phyloP scores from a whole-genome alignment of 2,329 filamentous ascomycete species.

The Esteya vermicola region DNA sequence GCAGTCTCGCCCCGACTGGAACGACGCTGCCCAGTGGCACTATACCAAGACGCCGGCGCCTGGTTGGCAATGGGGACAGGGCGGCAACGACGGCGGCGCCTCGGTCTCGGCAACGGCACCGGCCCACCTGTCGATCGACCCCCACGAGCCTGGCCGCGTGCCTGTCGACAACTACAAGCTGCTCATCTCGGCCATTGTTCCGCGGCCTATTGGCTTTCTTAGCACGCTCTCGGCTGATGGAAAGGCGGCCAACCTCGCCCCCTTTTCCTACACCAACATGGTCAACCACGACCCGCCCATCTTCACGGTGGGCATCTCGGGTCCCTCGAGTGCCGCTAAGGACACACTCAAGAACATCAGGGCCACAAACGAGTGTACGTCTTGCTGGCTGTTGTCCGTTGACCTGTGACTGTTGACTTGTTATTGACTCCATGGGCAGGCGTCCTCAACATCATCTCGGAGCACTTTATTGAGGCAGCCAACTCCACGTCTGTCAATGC shows the following conservation, averaged over 20 bases:
- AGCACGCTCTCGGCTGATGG: constrained; percentile 43
- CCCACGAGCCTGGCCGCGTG: constrained; percentile 55
- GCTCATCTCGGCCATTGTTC: constrained; percentile 69
- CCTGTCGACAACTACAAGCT: constrained; percentile 77
- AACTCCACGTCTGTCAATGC: constrained; percentile 70
- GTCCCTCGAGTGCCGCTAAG: constrained; percentile 42
- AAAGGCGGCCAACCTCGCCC: constrained; percentile 56
- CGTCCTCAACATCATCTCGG: constrained; percentile 75
- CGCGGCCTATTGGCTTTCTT: constrained; percentile 62
- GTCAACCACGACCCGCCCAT: constrained; percentile 77
- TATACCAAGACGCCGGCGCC: constrained; percentile 52
- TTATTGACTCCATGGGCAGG: constrained; percentile 33
- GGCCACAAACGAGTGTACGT: constrained; percentile 61
- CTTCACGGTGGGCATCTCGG: constrained; percentile 48
- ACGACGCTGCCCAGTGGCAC: constrained; percentile 27
- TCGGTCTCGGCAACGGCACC: constrained; percentile 24
- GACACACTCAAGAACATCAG: constrained; percentile 65
- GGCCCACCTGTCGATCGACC: constrained; percentile 67
- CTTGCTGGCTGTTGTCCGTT: no score
- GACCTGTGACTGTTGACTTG: no score
- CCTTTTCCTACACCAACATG: constrained; percentile 77
- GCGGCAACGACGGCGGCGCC: constrained; percentile 37
- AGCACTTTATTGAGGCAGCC: constrained; percentile 75
- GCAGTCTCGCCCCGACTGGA: constrained; percentile 45
- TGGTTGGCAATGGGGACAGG: constrained; percentile 50